Evolutionary conservation across 2,329 filamentous ascomycete species (phyloP), one percentile per base, ranked within the genome.

Genomic region (Fulvia fulva): DNA sequence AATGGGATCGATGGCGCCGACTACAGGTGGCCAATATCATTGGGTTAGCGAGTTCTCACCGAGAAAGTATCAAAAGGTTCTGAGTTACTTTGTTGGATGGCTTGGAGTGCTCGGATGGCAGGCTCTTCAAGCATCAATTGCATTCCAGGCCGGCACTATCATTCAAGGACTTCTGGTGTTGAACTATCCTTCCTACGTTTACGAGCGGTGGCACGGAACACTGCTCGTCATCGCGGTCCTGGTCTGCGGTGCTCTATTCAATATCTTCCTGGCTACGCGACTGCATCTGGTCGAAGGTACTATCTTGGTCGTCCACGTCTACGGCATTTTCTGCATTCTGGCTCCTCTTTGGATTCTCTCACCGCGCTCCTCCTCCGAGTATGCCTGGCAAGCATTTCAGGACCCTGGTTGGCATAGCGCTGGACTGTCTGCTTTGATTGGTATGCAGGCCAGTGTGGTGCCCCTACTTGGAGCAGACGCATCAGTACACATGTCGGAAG

Each of bases 311-410:
- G 65, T 81, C 5, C 79, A 81, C 54, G 68, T 80, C 14, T 67
- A 78, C 14, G 79, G 79, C 5, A 80, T 81, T 67, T 79, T 81
- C 52, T 78, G 75, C 1, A 77, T 80, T 51, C 64, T 81, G 5
- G 56, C 45, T 8, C 74, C 77, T 0, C 64, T 80, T 4, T 68
- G 74, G 46, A 70, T 74, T 2, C 69, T 79, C 58, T 56, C 53
- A 2, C 51, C 51, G 22, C 41, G 56, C 21, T 50, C 56, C 3
- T 54, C 43, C 3, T 53, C 56, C 16, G 28, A 53, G 1, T 58
- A 54, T 45, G 56, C 57, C 4, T 62, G 60, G 60, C n/a, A 23
- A n/a, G 32, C 32, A 4, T 59, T 57, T 12, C 51, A 51, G 45
- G 55, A 62, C 28, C 54, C 57, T 16, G 60, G 60, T 1, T 62